Evolutionary conservation across 805 yeast species (phyloP), one percentile per base, ranked within the genome.

Genomic region (Vanderwaltozyma yarrowii): DNA sequence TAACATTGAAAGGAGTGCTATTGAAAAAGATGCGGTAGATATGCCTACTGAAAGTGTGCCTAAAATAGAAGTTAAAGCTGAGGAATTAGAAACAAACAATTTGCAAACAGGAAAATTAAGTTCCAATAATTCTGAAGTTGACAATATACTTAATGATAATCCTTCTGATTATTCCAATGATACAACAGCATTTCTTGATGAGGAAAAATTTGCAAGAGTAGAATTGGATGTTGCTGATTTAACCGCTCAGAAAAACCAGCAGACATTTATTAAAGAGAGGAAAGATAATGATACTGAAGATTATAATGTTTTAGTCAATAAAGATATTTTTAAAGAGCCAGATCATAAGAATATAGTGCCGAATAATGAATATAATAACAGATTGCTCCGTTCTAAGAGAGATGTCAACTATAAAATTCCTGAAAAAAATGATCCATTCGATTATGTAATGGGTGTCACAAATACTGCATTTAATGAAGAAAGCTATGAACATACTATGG

Each of bases 101-200:
- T n/a, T n/a, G n/a, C n/a, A n/a, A n/a, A n/a, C n/a, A n/a, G n/a
- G n/a, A n/a, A n/a, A n/a, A n/a, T n/a, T n/a, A n/a, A n/a, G n/a
- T n/a, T n/a, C n/a, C n/a, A n/a, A n/a, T 38, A 72, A 66, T 45
- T 52, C 57, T 11, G 68, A 69, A 42, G 48, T 50, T 31, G 31
- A 43, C 2, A 47, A 57, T 33, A 27, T 58, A 14, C 35, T 14
- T 2, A 15, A 29, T 3, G 23, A 21, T 11, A 17, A 30, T 5
- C 14, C 14, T 23, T 35, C 33, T 3, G 28, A 17, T 12, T 36
- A 36, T 31, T 36, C 39, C 12, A 32, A 30, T 24, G 39, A 31
- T 7, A 36, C 39, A 18, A 36, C 39, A 12, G 31, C 39, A 10
- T 23, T 28, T 17, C 15, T 5, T 6, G 33, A 35, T 17, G 24